Base-by-base conservation (phyloP, 371 early-diverging fungal genomes). In the Rhizopus stolonifer region DNA sequence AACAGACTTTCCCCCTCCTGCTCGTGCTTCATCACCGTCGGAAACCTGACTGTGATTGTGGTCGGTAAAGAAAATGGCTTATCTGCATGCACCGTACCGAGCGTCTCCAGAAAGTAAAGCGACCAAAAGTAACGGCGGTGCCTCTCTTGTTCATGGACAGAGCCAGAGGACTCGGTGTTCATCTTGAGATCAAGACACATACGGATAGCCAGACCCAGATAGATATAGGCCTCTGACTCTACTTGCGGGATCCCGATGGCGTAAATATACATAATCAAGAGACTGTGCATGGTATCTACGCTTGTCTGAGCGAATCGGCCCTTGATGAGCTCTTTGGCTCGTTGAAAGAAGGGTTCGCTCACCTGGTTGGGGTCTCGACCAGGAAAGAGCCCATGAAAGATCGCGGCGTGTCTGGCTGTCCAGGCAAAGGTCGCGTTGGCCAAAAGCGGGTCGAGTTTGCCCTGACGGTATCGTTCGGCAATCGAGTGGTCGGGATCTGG, bases 241-340 rank as follows among this genome's bases (percentile, higher is more conserved):
- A 68, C 61, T n/a, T 69, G 56, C 2, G 63, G 63, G 10, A 62
- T 74, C 6, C 79, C 79, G 53, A 78, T 72, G 13, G 69, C 65
- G 52, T 78, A 78, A 17, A 74, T 72, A 14, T 78, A 78, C 72
- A 78, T 70, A 10, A 78, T 58, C 24, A 78, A 40, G 9, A 78
- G 49, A 7, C 70, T 72, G 36, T 70, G 69, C 57, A 72, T 70
- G 0, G 75, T 78, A 18, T 65, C 67, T 7, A 72, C 38, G 21
- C 56, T 70, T 8, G 74, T 67, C 8, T 45, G 49, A 40, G 74
- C 49, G 43, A 74, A 74, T 1, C 62, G 52, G 3, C 70, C 70
- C 23, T 64, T 65, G 22, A 74, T 46, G 13, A 72, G 46, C 0
- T 29, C 40, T 22, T 72, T 70, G 19, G 79, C 79, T 14, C 54